Evolutionary conservation across 2,329 filamentous ascomycete genomes (phyloP), one percentile per base, ranked within the genome.

Genomic region (Hymenoscyphus linearis): DNA sequence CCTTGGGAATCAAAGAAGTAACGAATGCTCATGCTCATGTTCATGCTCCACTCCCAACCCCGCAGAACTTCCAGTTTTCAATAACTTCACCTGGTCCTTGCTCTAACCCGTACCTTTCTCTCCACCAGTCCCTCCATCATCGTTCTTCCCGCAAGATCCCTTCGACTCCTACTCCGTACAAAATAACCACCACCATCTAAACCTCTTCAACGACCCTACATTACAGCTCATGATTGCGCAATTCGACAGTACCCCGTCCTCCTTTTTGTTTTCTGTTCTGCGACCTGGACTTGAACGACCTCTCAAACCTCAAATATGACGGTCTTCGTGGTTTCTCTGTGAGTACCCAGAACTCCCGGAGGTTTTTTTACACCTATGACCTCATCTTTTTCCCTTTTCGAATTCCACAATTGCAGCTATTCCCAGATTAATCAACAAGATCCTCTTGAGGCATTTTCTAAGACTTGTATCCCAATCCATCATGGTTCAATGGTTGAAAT

Each of bases 261-360:
- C 27, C 60, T 58, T 40, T 53, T 40, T 56, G 47, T 52, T 60
- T 35, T 54, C 31, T 56, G 59, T 63, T 62, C 60, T 53, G 53
- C 62, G 56, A 65, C 55, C 63, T 62, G 62, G 59, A 37, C 64
- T 55, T 62, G 64, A 64, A 52, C 55, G 37, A n/a, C 56, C 44
- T 13, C 31, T 52, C 13, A 60, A 66, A 35, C 62, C 61, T 44
- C 62, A 58, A 73, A 60, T 35, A 85, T 86, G 83, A 83, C 83
- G 6, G 79, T 84, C 72, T 84, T 85, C 66, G 79, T 85, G 57
- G 82, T 80, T 60, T 84, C 82, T 35, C 76, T 86, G 81, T 85
- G 78, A 74, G 81, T 78, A 22, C 14, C 31, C 31, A 22, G 40
- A 26, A 14, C 54, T 40, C 54, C 16, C 9, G 27, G 47, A 14